Evolutionary conservation across 495 filamentous ascomycete genomes (phyloP).

Genomic region (Collariella sp.): DNA sequence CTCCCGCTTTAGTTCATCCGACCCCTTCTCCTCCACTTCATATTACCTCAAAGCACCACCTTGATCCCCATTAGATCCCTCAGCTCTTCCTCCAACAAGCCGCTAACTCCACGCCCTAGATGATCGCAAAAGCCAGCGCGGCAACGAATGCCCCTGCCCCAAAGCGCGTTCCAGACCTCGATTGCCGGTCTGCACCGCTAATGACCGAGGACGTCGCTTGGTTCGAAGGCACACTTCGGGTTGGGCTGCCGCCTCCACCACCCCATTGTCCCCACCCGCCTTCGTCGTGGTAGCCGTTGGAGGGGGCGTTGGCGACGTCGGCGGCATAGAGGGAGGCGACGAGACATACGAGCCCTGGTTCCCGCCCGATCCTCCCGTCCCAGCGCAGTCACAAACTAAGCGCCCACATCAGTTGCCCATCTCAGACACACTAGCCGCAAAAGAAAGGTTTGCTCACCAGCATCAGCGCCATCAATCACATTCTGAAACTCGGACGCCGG

Average conservation of each 20-base stretch:
- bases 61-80: too few relatives aligned
- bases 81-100: neutral
- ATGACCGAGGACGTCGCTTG: neutral
- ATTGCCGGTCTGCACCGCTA: neutral
- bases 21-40: too few relatives aligned
- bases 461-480: slow-evolving; percentile 15
- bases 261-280: neutral
- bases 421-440: neutral
- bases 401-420: neutral
- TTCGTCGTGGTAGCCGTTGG: neutral
- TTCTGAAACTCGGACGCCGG: slow-evolving; percentile 13
- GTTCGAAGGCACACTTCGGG: neutral
- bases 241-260: neutral
- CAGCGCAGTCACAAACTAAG: slow-evolving; percentile 12
- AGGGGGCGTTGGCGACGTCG: neutral
- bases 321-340: neutral
- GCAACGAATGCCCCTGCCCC: neutral
- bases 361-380: neutral
- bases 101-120: neutral
- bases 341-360: neutral
- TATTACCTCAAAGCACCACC: too few relatives aligned
- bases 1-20: too few relatives aligned
- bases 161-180: neutral
- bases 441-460: neutral
- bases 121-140: neutral